Conservation (phyloP, 352 stramenopile genomes). For the Phytophthora ohioensis region DNA sequence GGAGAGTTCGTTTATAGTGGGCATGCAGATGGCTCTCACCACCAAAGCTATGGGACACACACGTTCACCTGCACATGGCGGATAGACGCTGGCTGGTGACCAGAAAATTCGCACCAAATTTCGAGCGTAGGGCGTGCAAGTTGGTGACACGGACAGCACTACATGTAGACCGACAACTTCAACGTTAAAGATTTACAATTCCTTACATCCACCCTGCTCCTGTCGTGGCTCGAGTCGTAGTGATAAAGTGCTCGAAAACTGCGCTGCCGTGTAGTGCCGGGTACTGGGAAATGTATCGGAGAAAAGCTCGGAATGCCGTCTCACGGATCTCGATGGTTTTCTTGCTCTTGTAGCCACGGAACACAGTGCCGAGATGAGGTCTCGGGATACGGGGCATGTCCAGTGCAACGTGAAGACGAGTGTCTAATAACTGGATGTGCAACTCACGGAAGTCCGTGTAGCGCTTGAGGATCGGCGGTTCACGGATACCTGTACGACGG, state of each 20-base stretch:
- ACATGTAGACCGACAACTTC: conserved; percentile 6
- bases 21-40: conserved; percentile 12
- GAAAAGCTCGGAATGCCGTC: conserved; percentile 47
- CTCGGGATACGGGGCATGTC: conserved; percentile 43
- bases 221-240: conserved; percentile 18
- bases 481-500: conserved; percentile 30
- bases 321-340: conserved; percentile 52
- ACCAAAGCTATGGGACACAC: conserved; percentile 19
- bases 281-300: conserved; percentile 52
- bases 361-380: conserved; percentile 40
- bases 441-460: conserved; percentile 62
- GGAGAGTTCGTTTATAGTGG: conserved; percentile 27
- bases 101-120: conserved; percentile 31
- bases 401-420: conserved; percentile 27
- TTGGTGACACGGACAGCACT: background rate
- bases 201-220: conserved; percentile 21
- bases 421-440: conserved; percentile 42
- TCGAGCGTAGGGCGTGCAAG: background rate
- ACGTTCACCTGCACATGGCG: conserved; percentile 27
- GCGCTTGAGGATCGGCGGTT: conserved; percentile 44
- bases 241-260: conserved; percentile 58
- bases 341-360: conserved; percentile 51
- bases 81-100: conserved; percentile 12
- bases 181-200: conserved; percentile 10
- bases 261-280: conserved; percentile 42